Conservation (phyloP, 2,329 filamentous ascomycete genomes). For the Hypoxylon sp. region DNA sequence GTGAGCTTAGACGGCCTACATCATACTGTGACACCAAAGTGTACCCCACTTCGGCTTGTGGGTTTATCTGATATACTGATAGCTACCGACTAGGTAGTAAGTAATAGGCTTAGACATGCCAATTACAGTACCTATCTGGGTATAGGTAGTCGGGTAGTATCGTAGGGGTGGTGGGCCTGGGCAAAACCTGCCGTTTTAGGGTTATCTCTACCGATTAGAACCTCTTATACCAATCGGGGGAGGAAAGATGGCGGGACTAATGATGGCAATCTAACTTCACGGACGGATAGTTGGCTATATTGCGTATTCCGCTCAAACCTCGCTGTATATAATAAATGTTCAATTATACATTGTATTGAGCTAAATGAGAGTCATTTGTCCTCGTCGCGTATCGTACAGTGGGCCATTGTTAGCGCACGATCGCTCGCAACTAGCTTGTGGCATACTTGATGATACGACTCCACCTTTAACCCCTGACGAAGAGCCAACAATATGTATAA, state of each 20-base stretch:
- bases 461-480: not conserved
- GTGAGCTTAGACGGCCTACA: not conserved
- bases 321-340: no score
- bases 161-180: conserved; percentile 3
- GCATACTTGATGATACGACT: no score
- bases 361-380: no score
- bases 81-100: no score
- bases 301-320: not conserved
- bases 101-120: conserved; percentile 12
- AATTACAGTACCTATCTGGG: not conserved
- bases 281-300: not conserved
- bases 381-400: no score
- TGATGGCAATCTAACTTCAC: not conserved
- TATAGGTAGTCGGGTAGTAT: no score
- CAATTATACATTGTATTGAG: no score
- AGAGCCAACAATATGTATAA: no score
- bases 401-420: no score
- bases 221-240: not conserved
- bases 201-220: conserved; percentile 15
- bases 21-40: conserved; percentile 1
- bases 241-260: not conserved
- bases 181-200: conserved; percentile 2
- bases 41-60: conserved; percentile 1
- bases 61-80: conserved; percentile 9
- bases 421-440: no score